Evolutionary conservation across 805 yeast species (phyloP), one percentile per base, ranked within the genome.

Genomic region (Starmerella sirachaensis): DNA sequence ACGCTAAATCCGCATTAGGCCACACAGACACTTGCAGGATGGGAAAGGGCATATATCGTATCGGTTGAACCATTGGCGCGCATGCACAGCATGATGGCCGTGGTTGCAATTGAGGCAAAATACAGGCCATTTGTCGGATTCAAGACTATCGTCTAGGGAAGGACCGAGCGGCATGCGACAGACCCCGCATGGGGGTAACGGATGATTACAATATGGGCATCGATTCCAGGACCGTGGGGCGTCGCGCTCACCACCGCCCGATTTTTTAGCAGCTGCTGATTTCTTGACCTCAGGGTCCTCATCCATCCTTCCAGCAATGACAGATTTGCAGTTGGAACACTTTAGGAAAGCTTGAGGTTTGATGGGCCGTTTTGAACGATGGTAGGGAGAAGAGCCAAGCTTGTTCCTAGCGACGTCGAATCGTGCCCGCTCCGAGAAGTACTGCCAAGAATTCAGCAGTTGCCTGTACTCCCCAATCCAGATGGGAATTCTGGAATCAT

Each of bases 51-150:
- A 88, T 1, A 81, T 72, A 39, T 71, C 72, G 51, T 86, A 94
- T 55, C 76, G 78, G 18, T 78, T 70, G 56, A 88, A 88, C 98
- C 98, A 88, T 52, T 86, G 93, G 46, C 82, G 85, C 0, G 96
- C 96, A 56, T 88, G 98, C 4, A 80, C 85, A 0, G 94, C 85
- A 60, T 88, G 98, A 72, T 77, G 77, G 1, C 95, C 94, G 52
- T 88, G 98, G 54, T 80, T 83, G 55, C 98, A 88, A 23, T 77
- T 72, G 46, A 88, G 60, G 53, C 98, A 88, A 59, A 84, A 84
- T 48, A 91, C 82, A 48, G 88, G 85, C 94, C 94, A 84, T 45
- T 79, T 78, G 17, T 49, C 57, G 16, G 47, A 44, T 9, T 48
- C 46, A 12, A 36, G 37, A 14, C 45, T 40, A 13, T 41, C 54